Base-by-base conservation (phyloP, 345 rosid genomes). In the Salix koriyanagi region DNA sequence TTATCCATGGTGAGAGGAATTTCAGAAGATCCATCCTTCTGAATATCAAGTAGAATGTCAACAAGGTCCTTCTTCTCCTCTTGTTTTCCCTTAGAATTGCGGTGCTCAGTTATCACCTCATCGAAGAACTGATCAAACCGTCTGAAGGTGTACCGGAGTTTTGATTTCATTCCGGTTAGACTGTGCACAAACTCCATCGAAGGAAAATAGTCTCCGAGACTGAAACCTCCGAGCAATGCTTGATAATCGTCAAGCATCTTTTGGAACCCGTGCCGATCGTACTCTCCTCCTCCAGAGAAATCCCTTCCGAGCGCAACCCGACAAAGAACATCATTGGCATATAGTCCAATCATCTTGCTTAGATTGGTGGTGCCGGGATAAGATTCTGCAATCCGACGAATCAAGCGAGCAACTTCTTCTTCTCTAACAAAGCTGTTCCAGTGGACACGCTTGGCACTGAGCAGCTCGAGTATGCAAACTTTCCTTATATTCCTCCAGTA, bases 241-340 rank as follows among this genome's bases (percentile, higher is more conserved):
- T 79, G 82, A 18, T 39, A 79, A 69, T 89, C 88, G 26, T 83
- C 82, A 0, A 90, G 89, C 89, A 88, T 81, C 77, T 79, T 80
- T 23, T 88, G 83, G 70, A 88, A 88, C 28, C 87, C 89, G 60
- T 76, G 80, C 39, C 70, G 28, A 64, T 81, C 88, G 28, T 75
- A 81, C 7, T 86, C 88, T 56, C 82, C 79, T 25, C 60, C 82
- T 2, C 37, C 34, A 2, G 82, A 79, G 44, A 34, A 79, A 34
- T 28, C 70, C 66, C 71, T 69, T 23, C 82, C 82, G 2, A 79
- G 75, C 9, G 75, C 78, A 23, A 64, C 46, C 71, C 82, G 39
- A 65, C 82, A 79, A 26, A 75, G 75, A 23, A 75, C 60, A 75
- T 37, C 78, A 50, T 79, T 79, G 19, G 76, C 71, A 64, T 79